Percentiles rank a stretch among this genome's conserved stretches.
phyloP scores from a whole-genome alignment of 2,329 filamentous ascomycete genomes.

The Ophiostoma ips region DNA sequence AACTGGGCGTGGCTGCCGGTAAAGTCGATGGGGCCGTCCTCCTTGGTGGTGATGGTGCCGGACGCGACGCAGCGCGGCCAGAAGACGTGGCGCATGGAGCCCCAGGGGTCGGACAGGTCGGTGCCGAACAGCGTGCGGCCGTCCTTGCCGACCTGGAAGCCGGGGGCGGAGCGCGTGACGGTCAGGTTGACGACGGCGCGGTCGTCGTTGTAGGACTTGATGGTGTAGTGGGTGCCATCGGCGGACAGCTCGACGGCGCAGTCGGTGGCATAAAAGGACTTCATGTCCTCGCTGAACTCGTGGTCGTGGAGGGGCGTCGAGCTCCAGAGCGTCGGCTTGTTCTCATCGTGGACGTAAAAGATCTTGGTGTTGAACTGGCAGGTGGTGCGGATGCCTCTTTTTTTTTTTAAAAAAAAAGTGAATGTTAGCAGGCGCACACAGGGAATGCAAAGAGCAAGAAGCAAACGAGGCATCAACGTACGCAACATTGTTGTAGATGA shows the following conservation, averaged over 20 bases:
- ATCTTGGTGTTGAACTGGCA: constrained; percentile 92
- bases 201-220: constrained; percentile 81
- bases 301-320: constrained; percentile 66
- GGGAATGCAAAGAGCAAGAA: background rate
- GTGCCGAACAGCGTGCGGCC: constrained; percentile 79
- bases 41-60: constrained; percentile 71
- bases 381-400: constrained; percentile 82
- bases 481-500: constrained; percentile 97
- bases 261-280: constrained; percentile 73
- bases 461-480: constrained; percentile 31
- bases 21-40: constrained; percentile 68
- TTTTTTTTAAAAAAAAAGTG: too few relatives aligned
- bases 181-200: constrained; percentile 75
- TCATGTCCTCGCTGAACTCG: constrained; percentile 73
- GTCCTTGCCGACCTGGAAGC: constrained; percentile 72
- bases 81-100: constrained; percentile 80
- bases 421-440: background rate
- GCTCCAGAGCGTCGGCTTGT: constrained; percentile 68
- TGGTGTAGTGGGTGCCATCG: constrained; percentile 67
- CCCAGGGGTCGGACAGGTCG: constrained; percentile 77
- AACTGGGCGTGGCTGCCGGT: constrained; percentile 71
- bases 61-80: constrained; percentile 79
- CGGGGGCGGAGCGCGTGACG: constrained; percentile 60
- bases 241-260: constrained; percentile 75
- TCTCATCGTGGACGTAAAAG: constrained; percentile 56